phyloP scores from a whole-genome alignment of 768 basidiomycete species.

The Sarcodon aspratus region DNA sequence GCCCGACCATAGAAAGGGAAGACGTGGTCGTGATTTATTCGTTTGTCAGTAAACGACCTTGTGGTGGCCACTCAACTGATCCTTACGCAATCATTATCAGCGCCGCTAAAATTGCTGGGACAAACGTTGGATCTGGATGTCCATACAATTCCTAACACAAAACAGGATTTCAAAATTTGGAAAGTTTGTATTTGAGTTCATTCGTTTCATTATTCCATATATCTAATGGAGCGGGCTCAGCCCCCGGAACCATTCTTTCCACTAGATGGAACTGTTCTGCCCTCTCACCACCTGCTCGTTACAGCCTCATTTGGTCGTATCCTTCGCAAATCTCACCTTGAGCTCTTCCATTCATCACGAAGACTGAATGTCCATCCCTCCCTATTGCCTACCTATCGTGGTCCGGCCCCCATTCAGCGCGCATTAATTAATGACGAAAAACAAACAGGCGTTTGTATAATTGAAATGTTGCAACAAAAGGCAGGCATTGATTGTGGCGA shows the following conservation, averaged over 20 bases:
- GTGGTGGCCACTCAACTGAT: not conserved
- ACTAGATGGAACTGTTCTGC: conserved; percentile 7
- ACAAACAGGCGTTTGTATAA: conserved; percentile 73
- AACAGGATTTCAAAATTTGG: conserved; percentile 54
- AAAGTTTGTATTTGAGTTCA: conserved; percentile 26
- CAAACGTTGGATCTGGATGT: conserved; percentile 41
- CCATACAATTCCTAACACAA: conserved; percentile 47
- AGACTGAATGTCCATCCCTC: conserved; percentile 88
- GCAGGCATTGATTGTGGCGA: conserved; percentile 74
- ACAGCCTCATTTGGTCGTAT: conserved; percentile 92
- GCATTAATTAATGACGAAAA: conserved; percentile 55
- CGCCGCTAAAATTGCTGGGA: conserved; percentile 58
- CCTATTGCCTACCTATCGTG: conserved; percentile 76
- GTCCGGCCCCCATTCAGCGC: conserved; percentile 85
- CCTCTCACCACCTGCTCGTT: conserved; percentile 47
- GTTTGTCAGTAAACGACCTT: conserved; percentile 32
- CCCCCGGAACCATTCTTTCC: conserved; percentile 27
- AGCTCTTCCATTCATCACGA: conserved; percentile 42
- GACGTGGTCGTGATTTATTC: conserved; percentile 44
- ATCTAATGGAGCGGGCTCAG: conserved; percentile 9
- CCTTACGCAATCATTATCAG: conserved; percentile 22
- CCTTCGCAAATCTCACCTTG: conserved; percentile 49
- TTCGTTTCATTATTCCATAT: not conserved
- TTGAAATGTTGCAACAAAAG: conserved; percentile 57
- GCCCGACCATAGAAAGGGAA: conserved; percentile 52